These are phyloP conservation scores for Pyracantha coccinea DNA, from an alignment of 331 rosid species.

Conservation along the genomic window DNA sequence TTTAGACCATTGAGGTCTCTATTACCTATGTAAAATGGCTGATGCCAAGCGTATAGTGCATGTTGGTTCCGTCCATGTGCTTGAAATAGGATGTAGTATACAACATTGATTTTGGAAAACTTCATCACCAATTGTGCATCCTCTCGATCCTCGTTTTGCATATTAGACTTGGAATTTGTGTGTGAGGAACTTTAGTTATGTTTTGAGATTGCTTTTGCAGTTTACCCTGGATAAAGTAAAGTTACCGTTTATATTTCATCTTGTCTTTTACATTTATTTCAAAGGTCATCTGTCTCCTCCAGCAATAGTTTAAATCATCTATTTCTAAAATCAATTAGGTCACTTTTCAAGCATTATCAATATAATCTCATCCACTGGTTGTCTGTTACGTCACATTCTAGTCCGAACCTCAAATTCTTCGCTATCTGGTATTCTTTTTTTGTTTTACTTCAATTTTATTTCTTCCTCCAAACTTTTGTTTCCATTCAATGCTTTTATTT, in stretches of 20 bases:
- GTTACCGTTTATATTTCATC: too few relatives aligned
- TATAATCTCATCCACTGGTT: not conserved
- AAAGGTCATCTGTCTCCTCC: too few relatives aligned
- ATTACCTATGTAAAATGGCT: not conserved
- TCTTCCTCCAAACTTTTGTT: not conserved
- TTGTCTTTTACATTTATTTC: too few relatives aligned
- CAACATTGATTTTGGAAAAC: not conserved
- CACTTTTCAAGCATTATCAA: not conserved
- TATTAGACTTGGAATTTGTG: conserved; percentile 7
- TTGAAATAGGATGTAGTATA: too few relatives aligned
- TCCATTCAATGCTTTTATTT: not conserved
- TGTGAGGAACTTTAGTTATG: not conserved
- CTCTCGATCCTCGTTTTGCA: too few relatives aligned
- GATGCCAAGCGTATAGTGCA: not conserved
- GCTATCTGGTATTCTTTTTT: too few relatives aligned
- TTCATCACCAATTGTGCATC: not conserved
- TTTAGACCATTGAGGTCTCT: not conserved
- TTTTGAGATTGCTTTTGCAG: not conserved
- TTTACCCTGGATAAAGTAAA: too few relatives aligned
- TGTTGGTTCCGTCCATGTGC: too few relatives aligned
- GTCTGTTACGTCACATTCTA: not conserved
- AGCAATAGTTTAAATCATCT: too few relatives aligned
- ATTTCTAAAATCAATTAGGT: not conserved
- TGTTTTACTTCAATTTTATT: too few relatives aligned
- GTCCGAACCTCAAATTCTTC: not conserved